Percentiles rank a stretch among this genome's conserved stretches.
Evolutionary conservation across 176 grass and related monocot genomes (phyloP).

Genomic region (Oryza australiensis): DNA sequence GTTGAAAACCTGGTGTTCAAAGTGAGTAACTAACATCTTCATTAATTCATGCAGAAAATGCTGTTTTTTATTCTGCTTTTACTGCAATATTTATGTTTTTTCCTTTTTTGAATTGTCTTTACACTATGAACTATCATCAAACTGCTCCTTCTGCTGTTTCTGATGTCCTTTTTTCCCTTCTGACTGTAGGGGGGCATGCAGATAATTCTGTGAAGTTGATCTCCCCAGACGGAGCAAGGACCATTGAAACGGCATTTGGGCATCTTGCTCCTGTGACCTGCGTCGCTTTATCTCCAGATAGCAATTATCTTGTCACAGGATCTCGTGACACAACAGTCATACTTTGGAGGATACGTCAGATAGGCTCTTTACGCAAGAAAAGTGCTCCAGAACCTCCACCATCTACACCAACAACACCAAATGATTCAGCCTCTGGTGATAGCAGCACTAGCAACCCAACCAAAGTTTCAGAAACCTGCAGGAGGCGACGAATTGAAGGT

Average conservation of each 20-base stretch:
- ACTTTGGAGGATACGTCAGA: conserved; percentile 81
- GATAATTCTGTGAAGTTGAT: conserved; percentile 96
- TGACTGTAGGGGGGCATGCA: conserved; percentile 81
- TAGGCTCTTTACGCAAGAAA: conserved; percentile 59
- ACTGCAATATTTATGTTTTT: neutral
- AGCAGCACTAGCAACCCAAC: conserved; percentile 35
- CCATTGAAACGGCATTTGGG: conserved; percentile 81
- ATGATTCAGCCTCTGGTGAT: conserved; percentile 43
- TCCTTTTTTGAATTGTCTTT: conserved; percentile 2
- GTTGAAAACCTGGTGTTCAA: conserved; percentile 19
- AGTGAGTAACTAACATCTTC: conserved; percentile 7
- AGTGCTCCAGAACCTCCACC: conserved; percentile 73
- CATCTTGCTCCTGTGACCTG: conserved; percentile 95
- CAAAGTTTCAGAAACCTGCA: conserved; percentile 55
- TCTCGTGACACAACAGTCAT: conserved; percentile 91
- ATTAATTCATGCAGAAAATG: conserved; percentile 24
- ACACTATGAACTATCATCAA: conserved; percentile 22
- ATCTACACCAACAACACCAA: conserved; percentile 58
- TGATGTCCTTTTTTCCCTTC: conserved; percentile 18
- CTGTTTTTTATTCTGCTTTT: conserved; percentile 3
- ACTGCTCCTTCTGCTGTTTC: conserved; percentile 19
- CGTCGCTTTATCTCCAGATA: conserved; percentile 75
- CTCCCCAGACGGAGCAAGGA: conserved; percentile 88
- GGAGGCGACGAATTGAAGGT: conserved; percentile 80
- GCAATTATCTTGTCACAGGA: conserved; percentile 86